Percentiles rank a stretch among this genome's conserved stretches.
phyloP scores from a whole-genome alignment of 768 basidiomycete genomes.

The Lentinula boryana region DNA sequence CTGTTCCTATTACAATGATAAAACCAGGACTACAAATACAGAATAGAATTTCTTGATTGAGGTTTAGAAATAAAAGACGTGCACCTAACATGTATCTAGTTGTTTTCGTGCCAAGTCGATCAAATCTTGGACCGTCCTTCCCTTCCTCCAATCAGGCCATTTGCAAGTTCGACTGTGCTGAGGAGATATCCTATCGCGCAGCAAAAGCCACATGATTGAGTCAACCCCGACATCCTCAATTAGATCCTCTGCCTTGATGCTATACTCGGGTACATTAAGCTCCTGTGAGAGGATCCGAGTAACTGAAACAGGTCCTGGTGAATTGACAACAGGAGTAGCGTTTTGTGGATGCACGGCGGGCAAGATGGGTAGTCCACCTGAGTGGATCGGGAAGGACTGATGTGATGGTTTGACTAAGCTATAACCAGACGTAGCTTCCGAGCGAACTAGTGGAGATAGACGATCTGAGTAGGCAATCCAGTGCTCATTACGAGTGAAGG shows the following conservation, averaged over 20 bases:
- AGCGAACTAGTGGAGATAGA: background rate
- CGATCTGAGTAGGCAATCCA: background rate
- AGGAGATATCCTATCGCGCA: background rate
- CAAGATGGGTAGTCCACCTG: background rate
- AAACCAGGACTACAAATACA: too few species aligned
- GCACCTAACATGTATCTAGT: too few species aligned
- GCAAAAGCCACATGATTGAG: background rate
- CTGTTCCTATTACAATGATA: too few species aligned
- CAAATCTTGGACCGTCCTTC: background rate
- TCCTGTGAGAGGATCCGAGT: background rate
- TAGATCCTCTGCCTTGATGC: background rate
- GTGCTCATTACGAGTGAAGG: slow-evolving; percentile 6
- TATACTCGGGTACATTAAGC: background rate
- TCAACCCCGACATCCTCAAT: background rate
- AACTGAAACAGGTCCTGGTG: background rate
- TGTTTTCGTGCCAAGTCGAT: background rate
- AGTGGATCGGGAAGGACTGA: background rate
- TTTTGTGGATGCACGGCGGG: background rate
- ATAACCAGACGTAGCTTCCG: background rate
- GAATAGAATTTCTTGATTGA: too few species aligned
- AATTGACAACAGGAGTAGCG: background rate
- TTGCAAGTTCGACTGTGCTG: too few species aligned
- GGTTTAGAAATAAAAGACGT: too few species aligned
- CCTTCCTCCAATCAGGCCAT: background rate
- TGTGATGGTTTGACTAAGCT: background rate